Evolutionary conservation across 495 filamentous ascomycete species (phyloP).

Genomic region (Cryomyces antarcticus): DNA sequence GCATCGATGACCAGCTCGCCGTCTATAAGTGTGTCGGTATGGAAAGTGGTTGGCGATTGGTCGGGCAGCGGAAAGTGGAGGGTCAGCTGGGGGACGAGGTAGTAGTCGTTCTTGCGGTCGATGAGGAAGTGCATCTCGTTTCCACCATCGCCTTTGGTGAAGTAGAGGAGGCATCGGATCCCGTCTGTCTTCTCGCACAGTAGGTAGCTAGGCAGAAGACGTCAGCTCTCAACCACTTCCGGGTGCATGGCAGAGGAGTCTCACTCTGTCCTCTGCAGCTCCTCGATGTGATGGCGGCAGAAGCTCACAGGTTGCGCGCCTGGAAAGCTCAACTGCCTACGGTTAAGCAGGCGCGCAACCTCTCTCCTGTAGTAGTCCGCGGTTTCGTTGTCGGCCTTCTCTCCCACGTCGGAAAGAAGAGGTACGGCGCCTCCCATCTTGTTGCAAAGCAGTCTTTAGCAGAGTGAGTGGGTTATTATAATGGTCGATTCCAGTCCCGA

Average conservation of each 20-base stretch:
- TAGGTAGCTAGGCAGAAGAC: slow-evolving; percentile 41
- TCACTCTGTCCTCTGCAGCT: slow-evolving; percentile 56
- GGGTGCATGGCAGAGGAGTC: slow-evolving; percentile 5
- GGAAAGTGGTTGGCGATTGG: slow-evolving; percentile 38
- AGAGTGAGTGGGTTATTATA: not conserved
- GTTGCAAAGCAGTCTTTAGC: not conserved
- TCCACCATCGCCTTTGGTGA: slow-evolving; percentile 31
- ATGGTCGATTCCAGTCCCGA: too few species aligned
- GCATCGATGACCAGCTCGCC: slow-evolving; percentile 80
- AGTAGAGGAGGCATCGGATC: slow-evolving; percentile 82
- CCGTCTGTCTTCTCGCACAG: slow-evolving; percentile 98
- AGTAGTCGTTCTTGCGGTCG: slow-evolving; percentile 94
- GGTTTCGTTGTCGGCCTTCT: not conserved
- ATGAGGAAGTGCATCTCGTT: slow-evolving; percentile 62
- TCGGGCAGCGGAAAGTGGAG: slow-evolving; percentile 65
- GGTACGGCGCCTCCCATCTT: not conserved
- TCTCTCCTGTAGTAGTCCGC: slow-evolving; percentile 27
- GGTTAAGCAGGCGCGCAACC: slow-evolving; percentile 55
- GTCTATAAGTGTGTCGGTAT: slow-evolving; percentile 67
- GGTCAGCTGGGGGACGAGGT: slow-evolving; percentile 35
- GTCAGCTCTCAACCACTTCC: not conserved
- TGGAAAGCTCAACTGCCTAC: slow-evolving; percentile 49
- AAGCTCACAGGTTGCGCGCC: slow-evolving; percentile 94
- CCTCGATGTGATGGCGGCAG: slow-evolving; percentile 49
- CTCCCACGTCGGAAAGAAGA: not conserved